A percentile compares a stretch with the other conserved stretches of the same genome.
Conservation (phyloP, 2,329 filamentous ascomycete genomes). For the Bipolaris gigantea region DNA sequence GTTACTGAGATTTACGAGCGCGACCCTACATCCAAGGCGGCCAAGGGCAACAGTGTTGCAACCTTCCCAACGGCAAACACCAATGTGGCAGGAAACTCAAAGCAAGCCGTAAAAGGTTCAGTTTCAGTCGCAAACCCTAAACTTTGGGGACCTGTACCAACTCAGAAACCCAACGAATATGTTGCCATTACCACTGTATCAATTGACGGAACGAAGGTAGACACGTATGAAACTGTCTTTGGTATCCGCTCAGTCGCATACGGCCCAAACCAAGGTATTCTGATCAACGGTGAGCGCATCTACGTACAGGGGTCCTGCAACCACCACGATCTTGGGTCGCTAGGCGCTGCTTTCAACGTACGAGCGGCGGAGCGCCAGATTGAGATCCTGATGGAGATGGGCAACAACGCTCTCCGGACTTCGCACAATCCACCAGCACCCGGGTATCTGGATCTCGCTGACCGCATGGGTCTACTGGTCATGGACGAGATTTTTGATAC, state of each 20-base stretch:
- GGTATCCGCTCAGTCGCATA: conserved; percentile 54
- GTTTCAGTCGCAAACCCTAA: conserved; percentile 43
- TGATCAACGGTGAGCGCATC: conserved; percentile 53
- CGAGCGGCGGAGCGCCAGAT: conserved; percentile 56
- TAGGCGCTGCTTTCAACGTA: conserved; percentile 56
- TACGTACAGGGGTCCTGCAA: conserved; percentile 54
- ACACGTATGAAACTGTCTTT: conserved; percentile 55
- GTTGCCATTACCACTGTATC: conserved; percentile 50
- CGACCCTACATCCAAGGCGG: conserved; percentile 37
- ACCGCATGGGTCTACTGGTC: conserved; percentile 55
- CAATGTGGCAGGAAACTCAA: conserved; percentile 39
- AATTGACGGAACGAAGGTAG: conserved; percentile 31
- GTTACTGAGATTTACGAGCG: conserved; percentile 48
- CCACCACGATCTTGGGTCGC: conserved; percentile 55
- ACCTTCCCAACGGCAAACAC: conserved; percentile 39
- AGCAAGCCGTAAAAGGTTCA: conserved; percentile 42
- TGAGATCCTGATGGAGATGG: conserved; percentile 55
- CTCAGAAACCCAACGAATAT: conserved; percentile 54
- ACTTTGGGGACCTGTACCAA: conserved; percentile 55
- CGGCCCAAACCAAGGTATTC: conserved; percentile 47
- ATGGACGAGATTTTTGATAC: conserved; percentile 59
- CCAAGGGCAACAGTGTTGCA: conserved; percentile 33
- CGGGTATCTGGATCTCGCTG: conserved; percentile 55
- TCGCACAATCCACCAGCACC: conserved; percentile 59
- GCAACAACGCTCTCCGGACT: conserved; percentile 55